Percentiles rank a stretch among this genome's conserved stretches.
Conservation (phyloP, 2,329 filamentous ascomycete species). For the Monosporascus sp. region DNA sequence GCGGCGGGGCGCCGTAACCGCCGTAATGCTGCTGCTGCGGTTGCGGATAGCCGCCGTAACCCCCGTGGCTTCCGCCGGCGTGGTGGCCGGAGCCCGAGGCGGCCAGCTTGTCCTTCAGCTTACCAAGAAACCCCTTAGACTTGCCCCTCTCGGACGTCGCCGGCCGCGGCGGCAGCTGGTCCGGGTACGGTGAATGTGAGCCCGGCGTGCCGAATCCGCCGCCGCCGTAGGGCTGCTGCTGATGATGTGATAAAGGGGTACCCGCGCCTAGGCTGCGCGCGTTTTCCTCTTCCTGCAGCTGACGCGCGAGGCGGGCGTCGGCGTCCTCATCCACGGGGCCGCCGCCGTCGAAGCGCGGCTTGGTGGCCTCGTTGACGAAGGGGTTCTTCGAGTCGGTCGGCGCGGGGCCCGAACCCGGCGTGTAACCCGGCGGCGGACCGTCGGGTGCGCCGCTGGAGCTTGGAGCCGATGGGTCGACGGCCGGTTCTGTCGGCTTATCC, state of each 20-base stretch:
- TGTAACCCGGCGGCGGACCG: constrained; percentile 65
- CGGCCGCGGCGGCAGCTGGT: constrained; percentile 39
- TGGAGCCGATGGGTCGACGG: constrained; percentile 38
- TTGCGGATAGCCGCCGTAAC: constrained; percentile 24
- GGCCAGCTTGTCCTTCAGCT: constrained; percentile 27
- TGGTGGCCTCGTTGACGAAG: constrained; percentile 43
- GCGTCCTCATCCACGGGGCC: constrained; percentile 29
- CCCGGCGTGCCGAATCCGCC: constrained; percentile 15
- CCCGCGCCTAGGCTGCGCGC: constrained; percentile 41
- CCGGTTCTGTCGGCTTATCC: constrained; percentile 72
- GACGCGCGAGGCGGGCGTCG: constrained; percentile 55
- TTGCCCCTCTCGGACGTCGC: constrained; percentile 31
- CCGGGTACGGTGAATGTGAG: constrained; percentile 24
- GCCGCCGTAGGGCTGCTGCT: constrained; percentile 25
- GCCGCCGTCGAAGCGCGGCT: constrained; percentile 3
- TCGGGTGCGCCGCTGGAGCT: constrained; percentile 35
- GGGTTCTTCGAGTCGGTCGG: constrained; percentile 65
- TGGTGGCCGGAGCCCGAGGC: constrained; percentile 20
- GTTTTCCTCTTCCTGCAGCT: constrained; percentile 80
- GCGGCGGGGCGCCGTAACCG: constrained; percentile 25
- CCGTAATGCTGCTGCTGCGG: constrained; percentile 23
- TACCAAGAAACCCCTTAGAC: constrained; percentile 31
- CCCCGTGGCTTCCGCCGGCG: constrained; percentile 24
- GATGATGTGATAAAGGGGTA: constrained; percentile 9
- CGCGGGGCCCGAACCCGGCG: constrained; percentile 38